A percentile compares a stretch with the other conserved stretches of the same genome.
Evolutionary conservation across 2,329 filamentous ascomycete genomes (phyloP).

Genomic region (Colletotrichum magnum): DNA sequence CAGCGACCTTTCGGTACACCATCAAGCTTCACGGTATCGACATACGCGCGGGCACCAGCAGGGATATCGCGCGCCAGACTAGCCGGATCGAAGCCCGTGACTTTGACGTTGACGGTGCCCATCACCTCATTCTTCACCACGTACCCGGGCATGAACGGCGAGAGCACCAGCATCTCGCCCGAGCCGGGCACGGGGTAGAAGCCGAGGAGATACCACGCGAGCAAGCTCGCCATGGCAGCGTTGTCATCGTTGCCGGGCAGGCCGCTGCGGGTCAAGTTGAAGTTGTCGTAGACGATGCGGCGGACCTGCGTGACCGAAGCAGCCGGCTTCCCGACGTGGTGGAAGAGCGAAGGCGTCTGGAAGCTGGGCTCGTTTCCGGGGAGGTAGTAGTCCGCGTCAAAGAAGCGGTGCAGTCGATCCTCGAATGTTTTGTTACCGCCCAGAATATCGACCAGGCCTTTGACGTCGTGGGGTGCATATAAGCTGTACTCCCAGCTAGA

Average conservation of each 20-base stretch:
- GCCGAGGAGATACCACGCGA: conserved; percentile 1
- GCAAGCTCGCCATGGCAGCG: conserved; percentile 4
- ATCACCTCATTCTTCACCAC: neutral
- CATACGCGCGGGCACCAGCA: neutral
- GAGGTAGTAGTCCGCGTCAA: conserved; percentile 13
- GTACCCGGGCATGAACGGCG: conserved; percentile 19
- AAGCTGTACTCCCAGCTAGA: conserved; percentile 29
- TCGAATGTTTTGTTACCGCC: conserved; percentile 13
- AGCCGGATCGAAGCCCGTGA: neutral
- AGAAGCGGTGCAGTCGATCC: conserved; percentile 9
- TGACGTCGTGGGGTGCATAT: conserved; percentile 6
- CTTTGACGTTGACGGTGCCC: conserved; percentile 3
- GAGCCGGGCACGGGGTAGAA: conserved; percentile 8
- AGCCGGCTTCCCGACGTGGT: conserved; percentile 8
- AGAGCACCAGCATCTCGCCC: conserved; percentile 8
- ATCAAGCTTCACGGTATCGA: conserved; percentile 14
- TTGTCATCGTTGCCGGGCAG: conserved; percentile 11
- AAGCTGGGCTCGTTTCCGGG: conserved; percentile 27
- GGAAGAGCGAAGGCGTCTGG: conserved; percentile 13
- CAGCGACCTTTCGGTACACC: neutral
- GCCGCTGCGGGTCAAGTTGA: conserved; percentile 1
- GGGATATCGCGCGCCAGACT: conserved; percentile 7
- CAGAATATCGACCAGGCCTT: neutral
- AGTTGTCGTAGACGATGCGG: conserved; percentile 10
- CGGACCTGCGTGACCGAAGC: conserved; percentile 8